A percentile compares a stretch with the other conserved stretches of the same genome.
Conservation (phyloP, 306 rosid genomes). For the Fagus sylvatica region DNA sequence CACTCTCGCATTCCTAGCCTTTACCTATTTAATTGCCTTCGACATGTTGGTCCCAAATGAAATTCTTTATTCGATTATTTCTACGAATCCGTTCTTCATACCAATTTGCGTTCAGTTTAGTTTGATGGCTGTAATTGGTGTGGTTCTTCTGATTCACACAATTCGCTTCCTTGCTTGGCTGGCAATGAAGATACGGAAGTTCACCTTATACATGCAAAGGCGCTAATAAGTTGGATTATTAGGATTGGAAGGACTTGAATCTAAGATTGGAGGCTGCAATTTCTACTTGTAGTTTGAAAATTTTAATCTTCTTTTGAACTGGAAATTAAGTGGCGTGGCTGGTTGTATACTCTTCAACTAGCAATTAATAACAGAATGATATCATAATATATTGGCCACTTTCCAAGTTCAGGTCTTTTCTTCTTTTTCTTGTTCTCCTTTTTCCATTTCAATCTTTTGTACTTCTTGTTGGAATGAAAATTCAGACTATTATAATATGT, state of each 20-base stretch:
- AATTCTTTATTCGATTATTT: too few relatives aligned
- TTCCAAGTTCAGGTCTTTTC: neutral
- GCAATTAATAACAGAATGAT: too few relatives aligned
- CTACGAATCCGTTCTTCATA: neutral
- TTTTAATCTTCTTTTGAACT: too few relatives aligned
- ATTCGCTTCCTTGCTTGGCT: neutral
- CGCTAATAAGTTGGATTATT: too few relatives aligned
- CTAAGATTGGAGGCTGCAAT: too few relatives aligned
- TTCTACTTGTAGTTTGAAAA: too few relatives aligned
- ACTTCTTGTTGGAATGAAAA: too few relatives aligned
- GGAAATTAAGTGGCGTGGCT: too few relatives aligned
- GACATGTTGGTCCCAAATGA: rapidly evolving
- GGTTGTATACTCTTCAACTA: too few relatives aligned
- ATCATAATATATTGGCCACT: too few relatives aligned
- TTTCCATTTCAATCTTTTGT: neutral
- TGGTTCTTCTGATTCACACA: neutral
- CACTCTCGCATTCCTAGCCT: neutral
- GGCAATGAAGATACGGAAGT: neutral
- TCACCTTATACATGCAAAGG: too few relatives aligned
- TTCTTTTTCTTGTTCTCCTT: neutral
- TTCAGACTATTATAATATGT: neutral
- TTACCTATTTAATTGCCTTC: neutral
- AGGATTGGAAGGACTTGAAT: too few relatives aligned
- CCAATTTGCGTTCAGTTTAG: neutral
- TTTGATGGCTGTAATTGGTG: neutral